Conservation (phyloP, 1,139 yeast species). For the Geotrichum europaeum region DNA sequence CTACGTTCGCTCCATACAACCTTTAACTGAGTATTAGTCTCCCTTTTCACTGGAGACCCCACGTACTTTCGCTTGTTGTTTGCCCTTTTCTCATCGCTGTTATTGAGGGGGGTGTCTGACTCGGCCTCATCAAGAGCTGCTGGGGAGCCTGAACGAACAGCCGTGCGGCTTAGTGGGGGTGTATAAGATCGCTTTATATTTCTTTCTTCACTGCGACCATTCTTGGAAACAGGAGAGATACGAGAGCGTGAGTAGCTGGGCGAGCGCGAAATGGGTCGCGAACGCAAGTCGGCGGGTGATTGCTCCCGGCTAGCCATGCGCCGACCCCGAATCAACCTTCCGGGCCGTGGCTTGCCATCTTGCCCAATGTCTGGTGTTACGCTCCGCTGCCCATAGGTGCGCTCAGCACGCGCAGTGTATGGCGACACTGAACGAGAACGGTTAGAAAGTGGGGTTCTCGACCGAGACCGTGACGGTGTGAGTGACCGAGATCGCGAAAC, state of each 20-base stretch:
- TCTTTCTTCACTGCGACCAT: neutral
- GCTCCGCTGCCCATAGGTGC: neutral
- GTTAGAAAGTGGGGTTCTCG: constrained; percentile 6
- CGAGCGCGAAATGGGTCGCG: neutral
- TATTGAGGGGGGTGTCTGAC: constrained; percentile 10
- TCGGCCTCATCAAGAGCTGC: neutral
- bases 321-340: constrained; percentile 11
- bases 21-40: neutral
- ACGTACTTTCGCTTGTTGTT: constrained; percentile 1
- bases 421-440: constrained; percentile 4
- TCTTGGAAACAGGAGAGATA: neutral
- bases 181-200: neutral
- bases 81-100: neutral
- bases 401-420: neutral
- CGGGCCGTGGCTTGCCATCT: constrained; percentile 5
- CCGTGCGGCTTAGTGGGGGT: constrained; percentile 9
- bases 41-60: neutral
- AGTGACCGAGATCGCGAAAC: constrained; percentile 19
- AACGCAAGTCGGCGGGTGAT: neutral
- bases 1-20: constrained; percentile 2
- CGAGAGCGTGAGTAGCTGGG: constrained; percentile 2
- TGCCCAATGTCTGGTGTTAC: neutral
- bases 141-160: constrained; percentile 9
- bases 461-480: constrained; percentile 19
- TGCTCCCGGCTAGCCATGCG: neutral